Evolutionary conservation across 106 monocot genomes (phyloP).

Genomic region (Dioscorea alata): DNA sequence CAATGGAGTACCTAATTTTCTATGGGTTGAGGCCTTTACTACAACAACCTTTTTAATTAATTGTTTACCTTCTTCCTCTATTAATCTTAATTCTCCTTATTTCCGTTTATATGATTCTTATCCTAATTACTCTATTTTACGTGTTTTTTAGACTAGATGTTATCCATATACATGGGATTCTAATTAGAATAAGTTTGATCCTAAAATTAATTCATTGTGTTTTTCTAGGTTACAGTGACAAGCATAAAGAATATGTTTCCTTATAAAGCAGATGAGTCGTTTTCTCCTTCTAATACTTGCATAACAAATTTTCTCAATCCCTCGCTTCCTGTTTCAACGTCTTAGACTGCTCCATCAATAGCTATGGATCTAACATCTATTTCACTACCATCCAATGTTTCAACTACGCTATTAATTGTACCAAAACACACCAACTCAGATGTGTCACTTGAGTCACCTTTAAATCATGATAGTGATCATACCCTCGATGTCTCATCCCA

Average conservation of each 20-base stretch:
- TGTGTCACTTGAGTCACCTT: no score
- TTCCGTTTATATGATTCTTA: not conserved
- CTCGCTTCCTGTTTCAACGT: no score
- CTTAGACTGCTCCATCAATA: no score
- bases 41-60: not conserved
- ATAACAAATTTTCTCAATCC: no score
- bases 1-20: not conserved
- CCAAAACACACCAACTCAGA: no score
- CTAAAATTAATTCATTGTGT: not conserved
- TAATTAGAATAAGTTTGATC: not conserved
- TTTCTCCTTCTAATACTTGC: no score
- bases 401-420: no score
- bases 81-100: not conserved
- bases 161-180: not conserved
- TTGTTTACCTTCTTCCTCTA: not conserved
- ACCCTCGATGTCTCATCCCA: no score
- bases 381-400: no score
- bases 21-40: not conserved
- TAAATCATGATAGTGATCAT: no score
- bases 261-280: not conserved
- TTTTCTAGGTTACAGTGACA: not conserved
- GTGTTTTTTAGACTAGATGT: not conserved
- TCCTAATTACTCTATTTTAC: not conserved
- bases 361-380: no score
- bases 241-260: not conserved